Evolutionary conservation across 148 eudicot species (phyloP), one percentile per base, ranked within the genome.

Genomic region (Cornus kousa): DNA sequence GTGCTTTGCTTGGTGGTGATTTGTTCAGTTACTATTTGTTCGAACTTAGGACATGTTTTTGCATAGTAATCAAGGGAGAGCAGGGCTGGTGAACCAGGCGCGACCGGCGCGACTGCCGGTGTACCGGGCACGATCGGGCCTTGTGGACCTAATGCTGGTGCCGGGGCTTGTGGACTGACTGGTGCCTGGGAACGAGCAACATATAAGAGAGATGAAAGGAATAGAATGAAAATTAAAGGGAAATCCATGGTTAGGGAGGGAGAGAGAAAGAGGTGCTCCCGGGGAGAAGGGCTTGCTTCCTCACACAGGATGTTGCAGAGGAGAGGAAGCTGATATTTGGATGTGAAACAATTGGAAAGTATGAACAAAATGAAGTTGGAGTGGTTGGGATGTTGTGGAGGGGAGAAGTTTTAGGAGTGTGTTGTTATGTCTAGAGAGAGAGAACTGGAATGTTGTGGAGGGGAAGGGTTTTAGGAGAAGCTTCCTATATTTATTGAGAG

Each of bases 1-100:
- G 31, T 23, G 75, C 70, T 70, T 35, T 78, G 80, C 37, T 78
- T 78, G 75, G 62, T 40, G 22, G 80, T 78, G 57, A 74, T 60
- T 37, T 74, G 70, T 4, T 78, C 74, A n/a, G 60, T 67, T 39
- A 78, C 60, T 10, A 78, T 78, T 14, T 78, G 69, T 2, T 60
- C 68, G 74, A 78, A 78, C 60, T 23, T 78, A 2, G 74, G 74
- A 66, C 80, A 78, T 37, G 80, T 28, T 35, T 69, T 60, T 14
- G 33, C 46, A 73, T 78, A 70, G 40, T 78, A 70, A 13, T 67
- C 5, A 4, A 33, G 72, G 43, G 72, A n/a, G 40, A 76, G 78
- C 48, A 0, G 40, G 60, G 16, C 3, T 24, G 28, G 28, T 28
- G 28, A 28, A 28, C 28, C 28, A 28, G 28, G 28, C 28, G 28